These are phyloP conservation scores for Halophytophthora batemanensis DNA, from an alignment of 352 stramenopile species.

Conservation along the genomic window DNA sequence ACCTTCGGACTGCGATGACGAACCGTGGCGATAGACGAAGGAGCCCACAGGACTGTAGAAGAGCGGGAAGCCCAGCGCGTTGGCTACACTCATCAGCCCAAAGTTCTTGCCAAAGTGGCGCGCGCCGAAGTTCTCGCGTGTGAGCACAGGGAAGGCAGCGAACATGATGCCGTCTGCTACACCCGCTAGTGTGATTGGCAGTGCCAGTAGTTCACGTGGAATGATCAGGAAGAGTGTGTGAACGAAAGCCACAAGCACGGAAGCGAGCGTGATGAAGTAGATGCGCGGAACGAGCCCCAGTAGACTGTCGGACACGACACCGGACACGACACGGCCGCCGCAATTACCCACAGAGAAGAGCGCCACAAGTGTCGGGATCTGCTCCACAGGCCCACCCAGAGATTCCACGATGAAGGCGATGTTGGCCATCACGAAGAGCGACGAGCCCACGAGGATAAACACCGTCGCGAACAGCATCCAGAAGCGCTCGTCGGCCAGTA, in stretches of 20 bases:
- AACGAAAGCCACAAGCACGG: conserved; percentile 52
- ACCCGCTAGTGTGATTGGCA: conserved; percentile 62
- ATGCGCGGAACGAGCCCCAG: conserved; percentile 42
- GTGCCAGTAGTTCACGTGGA: conserved; percentile 30
- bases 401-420: conserved; percentile 79
- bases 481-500: conserved; percentile 53
- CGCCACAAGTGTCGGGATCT: conserved; percentile 64
- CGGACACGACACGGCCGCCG: conserved; percentile 46
- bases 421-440: conserved; percentile 80
- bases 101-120: conserved; percentile 82
- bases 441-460: conserved; percentile 68
- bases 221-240: conserved; percentile 58
- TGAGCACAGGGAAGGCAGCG: conserved; percentile 62
- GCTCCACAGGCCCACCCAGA: conserved; percentile 31
- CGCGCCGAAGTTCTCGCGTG: conserved; percentile 63
- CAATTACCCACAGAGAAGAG: conserved; percentile 75
- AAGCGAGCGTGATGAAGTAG: conserved; percentile 58
- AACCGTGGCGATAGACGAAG: conserved; percentile 41
- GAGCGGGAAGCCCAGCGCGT: conserved; percentile 66
- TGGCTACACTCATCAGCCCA: conserved; percentile 69
- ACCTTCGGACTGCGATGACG: conserved; percentile 29
- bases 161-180: conserved; percentile 76
- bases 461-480: conserved; percentile 70
- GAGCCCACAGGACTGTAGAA: conserved; percentile 70
- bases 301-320: conserved; percentile 59